These are phyloP conservation scores for Neofusicoccum umdonicola DNA, from an alignment of 2,329 filamentous ascomycete genomes.

Conservation along the genomic window DNA sequence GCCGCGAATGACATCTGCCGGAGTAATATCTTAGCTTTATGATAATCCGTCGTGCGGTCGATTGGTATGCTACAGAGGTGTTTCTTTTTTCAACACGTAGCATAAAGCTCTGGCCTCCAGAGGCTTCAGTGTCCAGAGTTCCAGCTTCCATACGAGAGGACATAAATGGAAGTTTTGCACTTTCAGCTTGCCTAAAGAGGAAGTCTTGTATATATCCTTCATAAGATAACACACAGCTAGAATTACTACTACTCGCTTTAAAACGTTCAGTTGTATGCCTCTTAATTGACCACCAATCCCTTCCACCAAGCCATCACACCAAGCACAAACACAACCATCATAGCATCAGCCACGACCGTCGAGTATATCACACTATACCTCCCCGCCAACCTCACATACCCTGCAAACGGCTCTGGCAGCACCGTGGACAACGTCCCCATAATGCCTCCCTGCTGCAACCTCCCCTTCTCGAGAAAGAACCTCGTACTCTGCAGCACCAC, in stretches of 20 bases:
- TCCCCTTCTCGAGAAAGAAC: slow-evolving; percentile 66
- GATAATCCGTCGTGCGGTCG: no score
- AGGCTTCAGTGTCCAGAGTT: no score
- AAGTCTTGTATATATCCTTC: no score
- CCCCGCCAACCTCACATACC: slow-evolving; percentile 60
- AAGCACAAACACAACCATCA: slow-evolving; percentile 74
- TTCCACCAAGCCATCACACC: slow-evolving; percentile 56
- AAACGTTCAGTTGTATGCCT: neutral
- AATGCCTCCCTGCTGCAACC: slow-evolving; percentile 58
- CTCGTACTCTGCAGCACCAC: slow-evolving; percentile 68
- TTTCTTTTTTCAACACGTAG: no score
- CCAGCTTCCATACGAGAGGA: no score
- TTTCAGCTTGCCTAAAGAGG: no score
- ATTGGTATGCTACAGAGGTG: no score
- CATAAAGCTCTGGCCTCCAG: no score
- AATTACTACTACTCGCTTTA: neutral
- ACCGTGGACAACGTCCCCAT: slow-evolving; percentile 63
- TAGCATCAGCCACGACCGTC: slow-evolving; percentile 69
- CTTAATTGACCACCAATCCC: slow-evolving; percentile 24
- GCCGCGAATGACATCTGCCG: no score
- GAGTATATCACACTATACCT: slow-evolving; percentile 70
- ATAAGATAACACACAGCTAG: neutral
- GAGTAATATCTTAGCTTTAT: no score
- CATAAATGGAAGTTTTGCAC: no score
- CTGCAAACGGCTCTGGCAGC: slow-evolving; percentile 62